A percentile compares a stretch with the other conserved stretches of the same genome.
Conservation (phyloP, 331 rosid genomes). For the Pyracantha coccinea region DNA sequence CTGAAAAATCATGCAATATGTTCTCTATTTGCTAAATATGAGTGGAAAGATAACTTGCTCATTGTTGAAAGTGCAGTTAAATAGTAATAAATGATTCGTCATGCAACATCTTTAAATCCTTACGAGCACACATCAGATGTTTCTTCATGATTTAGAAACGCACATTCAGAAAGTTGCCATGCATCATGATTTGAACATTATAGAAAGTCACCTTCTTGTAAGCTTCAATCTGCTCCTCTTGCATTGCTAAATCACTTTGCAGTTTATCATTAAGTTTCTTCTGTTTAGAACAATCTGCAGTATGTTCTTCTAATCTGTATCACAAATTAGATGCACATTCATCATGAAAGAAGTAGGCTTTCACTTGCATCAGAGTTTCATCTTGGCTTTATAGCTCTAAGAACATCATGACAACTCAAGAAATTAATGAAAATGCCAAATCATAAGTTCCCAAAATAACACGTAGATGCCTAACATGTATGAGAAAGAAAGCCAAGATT, state of each 20-base stretch:
- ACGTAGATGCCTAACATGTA: neutral
- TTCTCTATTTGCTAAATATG: neutral
- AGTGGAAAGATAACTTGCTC: neutral
- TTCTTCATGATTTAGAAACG: neutral
- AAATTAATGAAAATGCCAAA: neutral
- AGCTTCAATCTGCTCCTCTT: conserved; percentile 46
- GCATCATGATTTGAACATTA: neutral
- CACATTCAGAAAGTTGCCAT: neutral
- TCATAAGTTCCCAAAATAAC: neutral
- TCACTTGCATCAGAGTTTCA: neutral
- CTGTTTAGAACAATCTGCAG: conserved; percentile 43
- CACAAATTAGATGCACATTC: conserved; percentile 21
- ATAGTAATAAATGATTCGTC: neutral
- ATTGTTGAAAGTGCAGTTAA: neutral
- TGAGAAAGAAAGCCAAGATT: neutral
- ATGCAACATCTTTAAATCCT: neutral
- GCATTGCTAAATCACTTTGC: conserved; percentile 45
- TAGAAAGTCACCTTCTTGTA: conserved; percentile 48
- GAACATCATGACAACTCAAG: neutral
- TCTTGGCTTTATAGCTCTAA: neutral
- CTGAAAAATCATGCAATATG: neutral
- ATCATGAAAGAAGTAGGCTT: conserved; percentile 1
- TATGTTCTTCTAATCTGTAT: conserved; percentile 73
- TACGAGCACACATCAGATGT: neutral
- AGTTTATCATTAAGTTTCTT: conserved; percentile 48